phyloP scores from a whole-genome alignment of 1,284 basidiomycete species.

The Cystodermella granulosa region DNA sequence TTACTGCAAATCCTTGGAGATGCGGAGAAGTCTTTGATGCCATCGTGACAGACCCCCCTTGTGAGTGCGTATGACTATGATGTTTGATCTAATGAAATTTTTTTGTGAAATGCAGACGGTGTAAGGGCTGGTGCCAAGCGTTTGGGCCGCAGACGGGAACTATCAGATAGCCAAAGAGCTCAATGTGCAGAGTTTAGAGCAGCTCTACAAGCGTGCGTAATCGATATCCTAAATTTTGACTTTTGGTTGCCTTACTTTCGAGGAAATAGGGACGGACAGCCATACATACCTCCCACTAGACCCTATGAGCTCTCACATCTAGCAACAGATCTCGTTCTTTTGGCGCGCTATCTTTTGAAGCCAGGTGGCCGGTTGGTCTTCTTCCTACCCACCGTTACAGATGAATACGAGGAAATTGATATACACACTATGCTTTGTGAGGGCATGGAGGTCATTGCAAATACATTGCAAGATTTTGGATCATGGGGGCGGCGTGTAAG shows the following conservation, averaged over 20 bases:
- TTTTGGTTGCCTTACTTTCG: background rate
- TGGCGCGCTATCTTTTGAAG: constrained; percentile 80
- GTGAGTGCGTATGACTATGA: constrained; percentile 43
- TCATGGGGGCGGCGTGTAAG: constrained; percentile 89
- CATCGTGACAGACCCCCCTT: constrained; percentile 90
- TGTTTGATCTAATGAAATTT: background rate
- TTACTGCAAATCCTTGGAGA: constrained; percentile 89
- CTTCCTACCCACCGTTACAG: constrained; percentile 88
- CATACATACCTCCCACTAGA: constrained; percentile 81
- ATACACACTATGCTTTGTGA: constrained; percentile 68
- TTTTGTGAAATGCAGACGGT: constrained; percentile 66
- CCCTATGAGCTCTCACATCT: constrained; percentile 91
- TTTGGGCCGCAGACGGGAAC: constrained; percentile 67
- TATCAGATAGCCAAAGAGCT: constrained; percentile 40
- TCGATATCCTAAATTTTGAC: background rate
- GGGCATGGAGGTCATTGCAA: constrained; percentile 84
- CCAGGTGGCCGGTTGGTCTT: constrained; percentile 89
- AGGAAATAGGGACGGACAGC: constrained; percentile 47
- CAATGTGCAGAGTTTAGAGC: constrained; percentile 39
- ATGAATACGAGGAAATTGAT: constrained; percentile 85
- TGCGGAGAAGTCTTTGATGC: constrained; percentile 88
- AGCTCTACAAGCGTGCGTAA: constrained; percentile 41
- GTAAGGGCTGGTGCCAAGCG: constrained; percentile 95
- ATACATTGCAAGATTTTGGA: constrained; percentile 92
- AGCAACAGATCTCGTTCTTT: constrained; percentile 74